Evolutionary conservation across 768 basidiomycete genomes (phyloP).

Genomic region (Boletus sp.): DNA sequence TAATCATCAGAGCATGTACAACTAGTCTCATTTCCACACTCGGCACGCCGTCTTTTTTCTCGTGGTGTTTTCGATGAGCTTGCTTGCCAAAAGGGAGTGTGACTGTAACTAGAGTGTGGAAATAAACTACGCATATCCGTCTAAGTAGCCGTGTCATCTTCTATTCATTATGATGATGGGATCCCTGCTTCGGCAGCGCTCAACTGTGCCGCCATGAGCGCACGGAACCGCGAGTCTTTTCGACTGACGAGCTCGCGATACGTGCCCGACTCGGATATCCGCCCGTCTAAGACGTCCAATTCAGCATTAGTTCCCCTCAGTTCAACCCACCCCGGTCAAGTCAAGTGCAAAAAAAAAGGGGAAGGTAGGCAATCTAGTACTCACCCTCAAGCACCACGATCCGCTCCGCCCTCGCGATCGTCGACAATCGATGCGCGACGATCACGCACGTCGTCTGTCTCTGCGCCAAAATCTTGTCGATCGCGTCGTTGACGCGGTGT

Average conservation of each 20-base stretch:
- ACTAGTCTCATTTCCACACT: background rate
- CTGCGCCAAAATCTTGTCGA: conserved; percentile 79
- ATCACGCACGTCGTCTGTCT: conserved; percentile 83
- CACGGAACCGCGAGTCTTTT: conserved; percentile 74
- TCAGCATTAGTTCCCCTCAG: background rate
- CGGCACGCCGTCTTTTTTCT: too few species aligned
- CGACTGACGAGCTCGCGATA: conserved; percentile 75
- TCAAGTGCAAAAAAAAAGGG: background rate
- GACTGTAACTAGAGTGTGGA: too few species aligned
- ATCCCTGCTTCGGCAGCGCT: conserved; percentile 39
- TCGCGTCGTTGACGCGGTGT: conserved; percentile 79
- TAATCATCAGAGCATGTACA: conserved; percentile 10
- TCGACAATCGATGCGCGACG: conserved; percentile 86
- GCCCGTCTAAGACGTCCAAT: conserved; percentile 48
- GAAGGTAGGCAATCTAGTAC: too few species aligned
- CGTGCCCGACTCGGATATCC: conserved; percentile 77
- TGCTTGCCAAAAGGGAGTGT: background rate
- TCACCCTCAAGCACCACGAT: conserved; percentile 88
- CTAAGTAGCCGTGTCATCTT: background rate
- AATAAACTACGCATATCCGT: too few species aligned
- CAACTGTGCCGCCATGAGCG: conserved; percentile 88
- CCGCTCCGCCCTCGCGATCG: conserved; percentile 84
- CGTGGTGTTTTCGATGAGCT: conserved; percentile 5
- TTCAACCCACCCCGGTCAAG: background rate
- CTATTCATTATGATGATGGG: background rate